These are phyloP conservation scores for Colletotrichum tanaceti DNA, from an alignment of 2,329 filamentous ascomycete genomes.

Conservation along the genomic window DNA sequence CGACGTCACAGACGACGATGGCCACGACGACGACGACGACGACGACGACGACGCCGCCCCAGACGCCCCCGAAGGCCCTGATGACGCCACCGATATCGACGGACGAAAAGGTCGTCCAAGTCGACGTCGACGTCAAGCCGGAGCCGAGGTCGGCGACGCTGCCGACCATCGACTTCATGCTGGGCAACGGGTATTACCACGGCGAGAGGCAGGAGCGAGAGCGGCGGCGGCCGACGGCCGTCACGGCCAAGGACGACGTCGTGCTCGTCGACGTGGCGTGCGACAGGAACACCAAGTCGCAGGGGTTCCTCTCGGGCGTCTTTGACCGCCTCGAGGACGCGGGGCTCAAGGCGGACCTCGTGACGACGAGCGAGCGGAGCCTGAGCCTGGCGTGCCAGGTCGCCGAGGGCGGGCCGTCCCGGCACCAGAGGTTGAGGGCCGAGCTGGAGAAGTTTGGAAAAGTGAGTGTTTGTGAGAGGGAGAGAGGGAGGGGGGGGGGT, in stretches of 20 bases:
- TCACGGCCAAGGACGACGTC: conserved; percentile 97
- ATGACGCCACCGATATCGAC: conserved; percentile 46
- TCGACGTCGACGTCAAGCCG: conserved; percentile 52
- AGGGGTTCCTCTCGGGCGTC: conserved; percentile 95
- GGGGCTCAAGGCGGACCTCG: conserved; percentile 91
- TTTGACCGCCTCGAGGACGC: conserved; percentile 90
- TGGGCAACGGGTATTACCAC: conserved; percentile 28
- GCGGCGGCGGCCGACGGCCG: conserved; percentile 79
- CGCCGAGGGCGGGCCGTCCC: conserved; percentile 70
- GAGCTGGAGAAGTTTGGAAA: conserved; percentile 85
- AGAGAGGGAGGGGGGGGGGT: too few species aligned
- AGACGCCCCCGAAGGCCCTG: conserved; percentile 60
- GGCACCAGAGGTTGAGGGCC: conserved; percentile 73
- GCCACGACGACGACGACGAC: too few species aligned
- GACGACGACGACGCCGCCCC: conserved; percentile 65
- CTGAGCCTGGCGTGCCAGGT: conserved; percentile 96
- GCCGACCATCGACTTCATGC: conserved; percentile 27
- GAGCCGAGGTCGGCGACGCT: conserved; percentile 50
- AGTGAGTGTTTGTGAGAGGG: conserved; percentile 66
- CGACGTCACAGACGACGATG: too few species aligned
- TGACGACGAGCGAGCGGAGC: conserved; percentile 95
- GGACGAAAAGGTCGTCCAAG: conserved; percentile 46
- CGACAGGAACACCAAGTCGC: conserved; percentile 94
- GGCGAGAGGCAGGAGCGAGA: conserved; percentile 24
- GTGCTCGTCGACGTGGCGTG: conserved; percentile 97